Conservation (phyloP, 805 yeast species). For the Jamesozyma lodderae region DNA sequence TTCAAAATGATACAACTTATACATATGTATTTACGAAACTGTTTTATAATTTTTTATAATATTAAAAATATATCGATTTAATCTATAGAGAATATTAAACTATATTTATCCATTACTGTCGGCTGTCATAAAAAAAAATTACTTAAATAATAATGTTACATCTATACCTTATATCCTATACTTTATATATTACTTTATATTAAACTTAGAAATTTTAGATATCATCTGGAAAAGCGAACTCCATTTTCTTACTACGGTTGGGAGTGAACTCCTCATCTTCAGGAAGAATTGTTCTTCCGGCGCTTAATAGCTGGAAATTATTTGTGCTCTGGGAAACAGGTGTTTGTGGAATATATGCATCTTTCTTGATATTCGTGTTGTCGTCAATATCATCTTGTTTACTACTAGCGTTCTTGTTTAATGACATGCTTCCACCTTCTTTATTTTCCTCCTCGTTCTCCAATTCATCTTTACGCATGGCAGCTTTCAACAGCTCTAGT, state of each 20-base stretch:
- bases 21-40: not conserved
- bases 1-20: too few relatives aligned
- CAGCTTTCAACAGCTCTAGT: conserved; percentile 17
- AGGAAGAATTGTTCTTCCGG: conserved; percentile 24
- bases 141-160: too few relatives aligned
- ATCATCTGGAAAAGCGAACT: conserved; percentile 27
- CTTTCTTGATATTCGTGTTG: not conserved
- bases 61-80: not conserved
- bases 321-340: conserved; percentile 6
- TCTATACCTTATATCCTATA: too few relatives aligned
- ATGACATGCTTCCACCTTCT: not conserved
- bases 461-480: conserved; percentile 16
- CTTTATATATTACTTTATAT: too few relatives aligned
- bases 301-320: conserved; percentile 24
- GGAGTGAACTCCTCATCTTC: conserved; percentile 24
- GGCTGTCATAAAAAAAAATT: too few relatives aligned
- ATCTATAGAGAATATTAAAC: too few relatives aligned
- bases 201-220: conserved; percentile 10
- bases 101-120: too few relatives aligned
- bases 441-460: conserved; percentile 1
- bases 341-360: conserved; percentile 1
- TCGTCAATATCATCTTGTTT: not conserved
- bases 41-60: not conserved
- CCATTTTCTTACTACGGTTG: conserved; percentile 11
- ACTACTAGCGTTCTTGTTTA: not conserved